Evolutionary conservation across 169 alveolate genomes (phyloP).

Genomic region (Theileria orientalis): DNA sequence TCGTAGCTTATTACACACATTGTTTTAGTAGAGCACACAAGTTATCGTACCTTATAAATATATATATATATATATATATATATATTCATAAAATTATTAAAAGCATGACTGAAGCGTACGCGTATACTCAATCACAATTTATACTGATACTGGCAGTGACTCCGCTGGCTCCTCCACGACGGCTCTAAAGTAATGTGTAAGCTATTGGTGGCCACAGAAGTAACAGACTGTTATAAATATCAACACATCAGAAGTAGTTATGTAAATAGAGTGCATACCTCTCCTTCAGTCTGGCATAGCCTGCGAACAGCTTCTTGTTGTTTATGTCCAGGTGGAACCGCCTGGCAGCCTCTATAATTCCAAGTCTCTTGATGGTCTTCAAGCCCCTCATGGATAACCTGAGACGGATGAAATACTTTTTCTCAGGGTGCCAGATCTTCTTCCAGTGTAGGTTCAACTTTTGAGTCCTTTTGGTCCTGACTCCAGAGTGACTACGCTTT

Average conservation of each 20-base stretch:
- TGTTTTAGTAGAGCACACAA: too few species aligned
- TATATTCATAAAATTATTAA: too few species aligned
- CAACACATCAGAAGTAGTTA: too few species aligned
- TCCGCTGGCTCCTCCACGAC: not conserved
- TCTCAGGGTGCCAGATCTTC: slow-evolving; percentile 78
- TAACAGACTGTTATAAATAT: too few species aligned
- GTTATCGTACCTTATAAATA: too few species aligned
- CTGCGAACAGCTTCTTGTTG: slow-evolving; percentile 79
- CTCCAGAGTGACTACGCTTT: slow-evolving; percentile 76
- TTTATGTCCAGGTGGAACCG: slow-evolving; percentile 75
- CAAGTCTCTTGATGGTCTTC: slow-evolving; percentile 80
- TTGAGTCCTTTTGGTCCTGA: slow-evolving; percentile 71
- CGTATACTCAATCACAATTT: not conserved
- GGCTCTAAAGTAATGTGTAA: too few species aligned
- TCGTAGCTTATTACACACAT: too few species aligned
- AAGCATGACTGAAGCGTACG: too few species aligned
- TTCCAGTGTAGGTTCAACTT: slow-evolving; percentile 77
- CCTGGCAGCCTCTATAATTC: slow-evolving; percentile 78
- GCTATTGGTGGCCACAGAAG: too few species aligned
- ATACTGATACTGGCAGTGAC: not conserved
- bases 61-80: too few species aligned
- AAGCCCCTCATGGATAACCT: slow-evolving; percentile 80
- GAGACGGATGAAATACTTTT: slow-evolving; percentile 71
- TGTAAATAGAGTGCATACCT: slow-evolving; percentile 8
- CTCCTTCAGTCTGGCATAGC: slow-evolving; percentile 60